Evolutionary conservation across 169 alveolate species (phyloP), one percentile per base, ranked within the genome.

Genomic region (Babesia bovis): DNA sequence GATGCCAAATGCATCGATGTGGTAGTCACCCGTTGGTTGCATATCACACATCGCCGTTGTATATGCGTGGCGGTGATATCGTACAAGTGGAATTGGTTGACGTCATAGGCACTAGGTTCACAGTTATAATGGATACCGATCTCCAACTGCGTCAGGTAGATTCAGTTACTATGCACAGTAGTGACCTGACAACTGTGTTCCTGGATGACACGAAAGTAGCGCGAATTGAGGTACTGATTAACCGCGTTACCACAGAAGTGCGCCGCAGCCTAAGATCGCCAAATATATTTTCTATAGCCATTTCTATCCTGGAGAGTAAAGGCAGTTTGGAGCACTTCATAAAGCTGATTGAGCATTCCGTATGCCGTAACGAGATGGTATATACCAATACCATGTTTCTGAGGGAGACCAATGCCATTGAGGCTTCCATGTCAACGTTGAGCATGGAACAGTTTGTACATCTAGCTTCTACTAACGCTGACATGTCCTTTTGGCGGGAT

Each of bases 41-140:
- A 40, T 78, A 68, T 50, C 73, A 66, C 21, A 49, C 73, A 32
- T 82, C 56, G 73, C 87, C 84, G 23, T 44, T 57, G 23, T 78
- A 52, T 53, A 78, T 51, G 76, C 57, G 36, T 6, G 58, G 52
- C 28, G 82, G 77, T 1, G 66, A 45, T 28, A 42, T 78, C 23
- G 82, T 77, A 21, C 41, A 19, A 5, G 30, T 78, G 21, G 73
- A 38, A 30, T 32, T 65, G 17, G 32, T 70, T 28, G 71, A 78
- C 36, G 45, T 74, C 3, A 53, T 44, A 17, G 82, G 87, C 21
- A 49, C 67, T 9, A 25, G 41, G 17, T 68, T 57, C 63, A 32
- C 26, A 38, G 23, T 70, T 12, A 23, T 60, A 30, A 13, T 78
- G 15, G 68, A 57, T 38, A 28, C 33, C n/a, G 38, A 42, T 4